Base-by-base conservation (phyloP, 2,329 filamentous ascomycete species). In the Neoscytalidium dimidiatum region DNA sequence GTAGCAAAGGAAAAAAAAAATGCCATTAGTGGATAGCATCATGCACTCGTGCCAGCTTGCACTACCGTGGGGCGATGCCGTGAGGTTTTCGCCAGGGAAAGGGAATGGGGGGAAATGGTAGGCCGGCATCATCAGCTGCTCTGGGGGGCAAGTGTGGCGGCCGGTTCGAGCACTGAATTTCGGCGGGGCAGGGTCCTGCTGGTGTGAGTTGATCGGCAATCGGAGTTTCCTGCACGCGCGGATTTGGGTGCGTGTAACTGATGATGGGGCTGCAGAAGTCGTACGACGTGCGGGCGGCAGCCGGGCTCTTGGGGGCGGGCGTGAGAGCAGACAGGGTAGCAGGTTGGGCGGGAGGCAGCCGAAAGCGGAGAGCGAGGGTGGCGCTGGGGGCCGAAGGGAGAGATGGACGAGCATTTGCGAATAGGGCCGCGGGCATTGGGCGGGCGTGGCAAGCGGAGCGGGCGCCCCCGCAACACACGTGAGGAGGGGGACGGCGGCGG, bases 401-500 rank as follows among this genome's bases (percentile, higher is more conserved):
- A 60, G 56, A 28, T 19, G n/a, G 33, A 17, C 11, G 29, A 4
- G 23, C n/a, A 26, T 19, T 60, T 60, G 56, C 56, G 38, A 60
- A 60, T 44, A 60, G 56, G 17, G 29, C 38, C 1, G 56, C 56
- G 41, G 35, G 28, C 56, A 60, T 60, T 60, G 56, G 23, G 29
- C 49, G 49, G 49, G 49, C 28, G 29, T 56, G 52, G 51, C 14
- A 19, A 35, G 23, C 33, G 35, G 53, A 58, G 35, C 35, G 53
- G 53, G 53, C 35, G 38, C 13, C 56, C 56, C 56, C 56, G 56
- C 56, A 60, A 43, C 31, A 60, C 56, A 60, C 56, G 56, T 60
- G 56, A 60, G 56, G 48, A n/a, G 41, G 35, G 13, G 38, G n/a
- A 31, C 57, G 49, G 9, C 41, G 57, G 57, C 41, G 26, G 44